Conservation (phyloP, 176 grass and related monocot genomes). For the Thalia dealbata region DNA sequence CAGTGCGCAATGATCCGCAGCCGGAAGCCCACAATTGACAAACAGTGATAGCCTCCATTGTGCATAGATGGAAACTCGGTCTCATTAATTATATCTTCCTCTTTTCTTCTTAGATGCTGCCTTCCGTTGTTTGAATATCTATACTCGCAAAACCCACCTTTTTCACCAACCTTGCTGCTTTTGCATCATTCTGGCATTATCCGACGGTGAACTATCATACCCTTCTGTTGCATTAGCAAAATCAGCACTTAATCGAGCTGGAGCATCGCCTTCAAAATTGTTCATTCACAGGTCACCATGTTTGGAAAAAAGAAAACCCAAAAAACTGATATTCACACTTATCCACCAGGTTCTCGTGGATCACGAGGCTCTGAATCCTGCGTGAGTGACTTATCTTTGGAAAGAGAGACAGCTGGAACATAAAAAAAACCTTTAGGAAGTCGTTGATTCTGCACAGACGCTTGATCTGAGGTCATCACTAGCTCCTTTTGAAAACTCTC, state of each 20-base stretch:
- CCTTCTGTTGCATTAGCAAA: background rate
- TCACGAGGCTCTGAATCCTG: conserved; percentile 41
- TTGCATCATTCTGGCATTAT: background rate
- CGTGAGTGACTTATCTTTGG: conserved; percentile 62
- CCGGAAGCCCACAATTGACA: background rate
- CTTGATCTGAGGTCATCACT: conserved; percentile 95
- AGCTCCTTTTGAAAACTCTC: conserved; percentile 77
- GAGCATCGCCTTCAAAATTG: background rate
- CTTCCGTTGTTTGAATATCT: background rate
- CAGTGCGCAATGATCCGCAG: background rate
- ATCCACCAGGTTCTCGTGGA: conserved; percentile 75
- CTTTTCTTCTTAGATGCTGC: background rate
- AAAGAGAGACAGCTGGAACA: conserved; percentile 80
- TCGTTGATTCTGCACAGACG: conserved; percentile 72
- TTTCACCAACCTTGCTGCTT: background rate
- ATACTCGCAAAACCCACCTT: background rate
- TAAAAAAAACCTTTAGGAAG: conserved; percentile 83
- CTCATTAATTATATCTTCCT: background rate
- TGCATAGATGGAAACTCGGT: background rate
- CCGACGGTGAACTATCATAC: background rate
- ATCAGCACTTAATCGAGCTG: background rate
- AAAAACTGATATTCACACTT: conserved; percentile 31
- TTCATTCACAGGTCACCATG: background rate
- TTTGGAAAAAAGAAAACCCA: conserved; percentile 13
- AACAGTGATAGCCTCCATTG: background rate